Evolutionary conservation across 371 early-diverging fungal species (phyloP), one percentile per base, ranked within the genome.

Genomic region (Entomophthora muscae): DNA sequence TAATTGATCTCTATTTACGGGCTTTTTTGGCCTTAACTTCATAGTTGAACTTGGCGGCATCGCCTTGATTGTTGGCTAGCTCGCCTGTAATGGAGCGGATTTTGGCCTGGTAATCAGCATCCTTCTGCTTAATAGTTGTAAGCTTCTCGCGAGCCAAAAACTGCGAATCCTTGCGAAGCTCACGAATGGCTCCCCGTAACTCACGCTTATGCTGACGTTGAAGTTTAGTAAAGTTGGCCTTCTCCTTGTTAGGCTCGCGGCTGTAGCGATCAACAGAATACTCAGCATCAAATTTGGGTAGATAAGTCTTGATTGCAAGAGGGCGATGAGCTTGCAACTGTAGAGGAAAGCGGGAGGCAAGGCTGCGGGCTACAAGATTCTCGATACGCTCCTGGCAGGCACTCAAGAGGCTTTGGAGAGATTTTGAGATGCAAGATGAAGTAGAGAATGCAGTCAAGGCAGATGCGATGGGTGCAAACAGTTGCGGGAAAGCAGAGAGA

Each of bases 151-250:
- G 72, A 22, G 91, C 88, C 52, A 96, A 68, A 66, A 94, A 98
- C 71, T 79, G 79, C 32, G 84, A 83, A 72, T 98, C 98, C 73
- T 93, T 90, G 61, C 93, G 86, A 65, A 98, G 72, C 73, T 98
- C 96, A 51, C 96, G 84, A 42, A 90, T 77, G 1, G 95, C 94
- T 22, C 95, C 94, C 75, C 92, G 89, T 73, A 78, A 75, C 72
- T 96, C 96, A 73, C 88, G 84, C 78, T 87, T 89, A 73, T 85
- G 72, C 75, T 89, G 85, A 3, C 79, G 68, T 57, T 85, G 74
- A 62, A 93, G 75, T 72, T 91, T 93, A 65, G 77, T 75, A n/a
- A 70, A 66, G 71, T 89, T 82, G 54, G 81, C 75, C 61, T 83
- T 79, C 57, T 88, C 89, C 63, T 81, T 77, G 67, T 88, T 83